A percentile compares a stretch with the other conserved stretches of the same genome.
phyloP scores from a whole-genome alignment of 2,329 filamentous ascomycete species.

The Scytalidium lignicola region DNA sequence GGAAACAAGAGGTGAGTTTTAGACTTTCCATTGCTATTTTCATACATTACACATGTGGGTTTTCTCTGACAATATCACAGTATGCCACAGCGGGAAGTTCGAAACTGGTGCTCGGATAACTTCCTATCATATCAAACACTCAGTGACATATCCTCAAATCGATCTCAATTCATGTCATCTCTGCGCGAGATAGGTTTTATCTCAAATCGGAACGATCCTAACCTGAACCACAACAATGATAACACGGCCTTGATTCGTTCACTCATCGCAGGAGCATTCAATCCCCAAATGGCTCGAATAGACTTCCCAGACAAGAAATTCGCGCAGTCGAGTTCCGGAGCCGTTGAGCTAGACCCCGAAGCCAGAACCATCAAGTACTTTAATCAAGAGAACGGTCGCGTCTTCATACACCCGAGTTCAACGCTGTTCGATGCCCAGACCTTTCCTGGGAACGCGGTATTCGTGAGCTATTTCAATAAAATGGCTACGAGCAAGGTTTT shows the following conservation, averaged over 20 bases:
- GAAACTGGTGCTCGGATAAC: conserved; percentile 77
- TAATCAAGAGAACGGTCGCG: conserved; percentile 75
- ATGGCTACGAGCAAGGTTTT: conserved; percentile 92
- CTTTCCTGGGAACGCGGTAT: conserved; percentile 70
- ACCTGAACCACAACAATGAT: conserved; percentile 43
- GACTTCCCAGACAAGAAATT: conserved; percentile 96
- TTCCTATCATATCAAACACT: conserved; percentile 81
- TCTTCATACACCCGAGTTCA: conserved; percentile 89
- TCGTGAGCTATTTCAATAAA: conserved; percentile 86
- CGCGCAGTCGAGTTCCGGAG: conserved; percentile 76
- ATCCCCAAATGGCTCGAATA: conserved; percentile 85
- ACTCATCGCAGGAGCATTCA: conserved; percentile 43
- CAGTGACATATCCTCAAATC: conserved; percentile 81
- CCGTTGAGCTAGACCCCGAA: conserved; percentile 89
- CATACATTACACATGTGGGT: too few species aligned
- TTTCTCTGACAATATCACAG: conserved; percentile 17
- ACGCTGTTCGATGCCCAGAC: conserved; percentile 78
- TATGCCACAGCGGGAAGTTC: conserved; percentile 56
- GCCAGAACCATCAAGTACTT: conserved; percentile 91
- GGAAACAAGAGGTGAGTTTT: conserved; percentile 40
- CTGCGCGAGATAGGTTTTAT: conserved; percentile 83
- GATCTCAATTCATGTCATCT: conserved; percentile 78
- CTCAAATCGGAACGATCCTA: conserved; percentile 17
- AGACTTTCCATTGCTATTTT: not conserved
- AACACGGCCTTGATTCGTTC: conserved; percentile 32